phyloP scores from a whole-genome alignment of 139 green algal species.

The Axilococcus clingmanii region DNA sequence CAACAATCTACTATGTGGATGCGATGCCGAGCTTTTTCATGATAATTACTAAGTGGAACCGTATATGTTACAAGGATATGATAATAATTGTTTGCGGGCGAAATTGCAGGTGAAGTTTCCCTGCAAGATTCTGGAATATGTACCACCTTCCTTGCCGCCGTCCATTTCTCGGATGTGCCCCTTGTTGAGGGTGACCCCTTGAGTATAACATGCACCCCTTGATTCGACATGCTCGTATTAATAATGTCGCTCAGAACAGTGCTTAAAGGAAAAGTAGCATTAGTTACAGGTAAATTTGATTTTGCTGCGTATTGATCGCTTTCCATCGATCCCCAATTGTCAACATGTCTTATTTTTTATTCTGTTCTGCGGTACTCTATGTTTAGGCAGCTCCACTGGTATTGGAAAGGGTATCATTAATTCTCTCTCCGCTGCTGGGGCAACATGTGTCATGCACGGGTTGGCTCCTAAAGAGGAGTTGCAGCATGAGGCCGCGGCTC shows the following conservation, averaged over 20 bases:
- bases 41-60: no score
- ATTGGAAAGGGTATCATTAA: constrained; percentile 41
- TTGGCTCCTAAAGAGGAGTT: constrained; percentile 20
- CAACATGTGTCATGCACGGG: constrained; percentile 39
- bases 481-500: constrained; percentile 3
- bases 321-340: neutral
- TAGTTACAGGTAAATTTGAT: constrained; percentile 16
- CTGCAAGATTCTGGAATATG: no score
- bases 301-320: neutral
- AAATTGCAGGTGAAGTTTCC: no score
- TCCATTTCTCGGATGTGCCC: no score
- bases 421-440: constrained; percentile 27
- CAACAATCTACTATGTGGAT: no score
- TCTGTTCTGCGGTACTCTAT: neutral
- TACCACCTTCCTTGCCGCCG: no score
- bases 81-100: no score
- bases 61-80: no score
- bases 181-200: no score
- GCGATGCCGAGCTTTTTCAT: no score
- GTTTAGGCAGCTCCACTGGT: constrained; percentile 26
- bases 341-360: neutral
- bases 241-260: constrained; percentile 5
- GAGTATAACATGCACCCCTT: no score
- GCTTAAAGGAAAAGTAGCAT: constrained; percentile 8
- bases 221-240: no score